phyloP scores from a whole-genome alignment of 441 rosid genomes.

The Pelargonium citronellum region DNA sequence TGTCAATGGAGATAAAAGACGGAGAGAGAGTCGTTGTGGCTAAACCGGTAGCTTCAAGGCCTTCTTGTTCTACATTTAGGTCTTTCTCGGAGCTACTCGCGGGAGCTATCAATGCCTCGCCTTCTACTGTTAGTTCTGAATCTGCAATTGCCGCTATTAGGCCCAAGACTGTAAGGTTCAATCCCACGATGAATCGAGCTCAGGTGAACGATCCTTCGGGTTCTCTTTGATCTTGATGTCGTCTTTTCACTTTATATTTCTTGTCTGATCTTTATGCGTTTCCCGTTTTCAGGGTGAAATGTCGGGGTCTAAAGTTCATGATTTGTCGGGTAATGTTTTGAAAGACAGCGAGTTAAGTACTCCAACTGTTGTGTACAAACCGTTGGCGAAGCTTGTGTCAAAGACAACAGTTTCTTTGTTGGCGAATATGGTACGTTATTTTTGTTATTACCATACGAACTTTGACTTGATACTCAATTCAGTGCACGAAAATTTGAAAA shows the following conservation, averaged over 20 bases:
- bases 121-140: conserved; percentile 34
- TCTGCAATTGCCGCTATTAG: conserved; percentile 52
- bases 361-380: conserved; percentile 57
- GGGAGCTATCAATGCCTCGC: conserved; percentile 46
- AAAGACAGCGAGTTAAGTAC: no score
- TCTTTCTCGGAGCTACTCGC: conserved; percentile 71
- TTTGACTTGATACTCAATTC: no score
- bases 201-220: no score
- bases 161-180: conserved; percentile 68
- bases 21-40: conserved; percentile 53
- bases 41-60: conserved; percentile 87
- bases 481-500: no score
- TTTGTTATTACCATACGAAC: not conserved
- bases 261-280: no score
- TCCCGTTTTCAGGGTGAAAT: no score
- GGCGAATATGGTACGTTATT: conserved; percentile 65
- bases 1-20: conserved; percentile 60
- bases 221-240: no score
- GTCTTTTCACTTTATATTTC: no score
- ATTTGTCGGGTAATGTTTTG: no score
- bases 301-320: no score
- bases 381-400: conserved; percentile 76
- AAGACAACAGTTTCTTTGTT: conserved; percentile 60
- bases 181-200: conserved; percentile 28
- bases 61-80: conserved; percentile 48